These are phyloP conservation scores for Quercus wislizeni DNA, from an alignment of 306 rosid species.

Conservation along the genomic window DNA sequence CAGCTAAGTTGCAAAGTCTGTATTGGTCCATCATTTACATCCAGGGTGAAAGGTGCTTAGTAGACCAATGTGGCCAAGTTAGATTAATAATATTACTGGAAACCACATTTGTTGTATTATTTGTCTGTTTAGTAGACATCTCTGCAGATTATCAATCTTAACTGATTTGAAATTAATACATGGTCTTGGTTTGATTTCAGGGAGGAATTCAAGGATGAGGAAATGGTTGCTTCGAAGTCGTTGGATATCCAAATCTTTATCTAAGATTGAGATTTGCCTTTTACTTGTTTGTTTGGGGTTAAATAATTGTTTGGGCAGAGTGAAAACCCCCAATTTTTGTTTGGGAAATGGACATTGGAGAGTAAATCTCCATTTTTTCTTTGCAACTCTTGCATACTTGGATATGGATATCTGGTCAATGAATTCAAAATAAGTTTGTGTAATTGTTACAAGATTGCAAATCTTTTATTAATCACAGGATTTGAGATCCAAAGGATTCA, in stretches of 20 bases:
- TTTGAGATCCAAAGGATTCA: background rate
- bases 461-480: background rate
- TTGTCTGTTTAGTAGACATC: background rate
- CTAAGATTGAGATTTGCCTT: constrained; percentile 19
- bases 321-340: constrained; percentile 30
- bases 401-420: background rate
- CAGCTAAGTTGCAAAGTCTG: background rate
- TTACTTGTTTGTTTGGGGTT: constrained; percentile 12
- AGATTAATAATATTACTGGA: background rate
- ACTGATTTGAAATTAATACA: background rate
- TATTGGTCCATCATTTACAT: background rate
- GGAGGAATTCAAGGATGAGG: constrained; percentile 96
- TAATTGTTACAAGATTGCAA: background rate
- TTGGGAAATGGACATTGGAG: constrained; percentile 30
- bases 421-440: background rate
- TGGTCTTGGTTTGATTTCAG: constrained; percentile 43
- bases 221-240: constrained; percentile 51
- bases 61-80: background rate
- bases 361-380: constrained; percentile 37
- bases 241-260: constrained; percentile 89
- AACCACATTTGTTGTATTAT: background rate
- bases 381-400: background rate
- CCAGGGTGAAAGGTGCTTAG: background rate
- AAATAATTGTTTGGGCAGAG: constrained; percentile 30
- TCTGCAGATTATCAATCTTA: background rate